A percentile compares a stretch with the other conserved stretches of the same genome.
Evolutionary conservation across 352 stramenopile genomes (phyloP).

Genomic region (Pythium aphanidermatum): DNA sequence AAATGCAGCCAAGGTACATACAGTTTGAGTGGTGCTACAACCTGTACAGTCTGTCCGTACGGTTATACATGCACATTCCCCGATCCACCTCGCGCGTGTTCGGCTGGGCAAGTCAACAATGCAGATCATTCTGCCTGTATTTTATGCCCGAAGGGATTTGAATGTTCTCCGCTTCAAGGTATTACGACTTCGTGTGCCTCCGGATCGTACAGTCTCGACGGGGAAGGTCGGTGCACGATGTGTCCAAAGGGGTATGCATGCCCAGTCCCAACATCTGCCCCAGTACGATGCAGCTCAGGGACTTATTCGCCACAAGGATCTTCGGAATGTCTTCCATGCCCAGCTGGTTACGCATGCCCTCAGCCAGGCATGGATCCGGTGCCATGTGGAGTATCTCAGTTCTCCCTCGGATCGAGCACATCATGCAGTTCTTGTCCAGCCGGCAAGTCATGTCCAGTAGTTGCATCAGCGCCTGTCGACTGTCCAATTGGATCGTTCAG

Average conservation of each 20-base stretch:
- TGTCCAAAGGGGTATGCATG: conserved; percentile 52
- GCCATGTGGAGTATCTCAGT: conserved; percentile 33
- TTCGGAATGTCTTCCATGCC: conserved; percentile 33
- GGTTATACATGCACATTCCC: conserved; percentile 34
- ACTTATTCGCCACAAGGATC: conserved; percentile 25
- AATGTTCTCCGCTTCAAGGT: conserved; percentile 26
- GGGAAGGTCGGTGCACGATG: conserved; percentile 27
- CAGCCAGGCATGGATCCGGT: conserved; percentile 34
- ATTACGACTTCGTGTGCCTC: conserved; percentile 12
- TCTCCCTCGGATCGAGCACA: conserved; percentile 31
- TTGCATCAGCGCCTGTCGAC: conserved; percentile 21
- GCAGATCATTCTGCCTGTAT: conserved; percentile 35
- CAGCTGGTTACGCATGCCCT: conserved; percentile 36
- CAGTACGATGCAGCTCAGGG: conserved; percentile 28
- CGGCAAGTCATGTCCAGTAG: conserved; percentile 45
- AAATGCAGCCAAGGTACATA: conserved; percentile 14
- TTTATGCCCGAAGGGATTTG: conserved; percentile 35
- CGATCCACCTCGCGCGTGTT: conserved; percentile 25
- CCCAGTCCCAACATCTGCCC: conserved; percentile 22
- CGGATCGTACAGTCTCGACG: conserved; percentile 40
- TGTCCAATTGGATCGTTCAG: conserved; percentile 57
- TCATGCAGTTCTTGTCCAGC: conserved; percentile 33
- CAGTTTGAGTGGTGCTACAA: conserved; percentile 24
- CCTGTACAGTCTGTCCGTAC: conserved; percentile 38
- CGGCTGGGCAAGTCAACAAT: conserved; percentile 35